Evolutionary conservation across 352 stramenopile species (phyloP).

Genomic region (Pythium periplocum): DNA sequence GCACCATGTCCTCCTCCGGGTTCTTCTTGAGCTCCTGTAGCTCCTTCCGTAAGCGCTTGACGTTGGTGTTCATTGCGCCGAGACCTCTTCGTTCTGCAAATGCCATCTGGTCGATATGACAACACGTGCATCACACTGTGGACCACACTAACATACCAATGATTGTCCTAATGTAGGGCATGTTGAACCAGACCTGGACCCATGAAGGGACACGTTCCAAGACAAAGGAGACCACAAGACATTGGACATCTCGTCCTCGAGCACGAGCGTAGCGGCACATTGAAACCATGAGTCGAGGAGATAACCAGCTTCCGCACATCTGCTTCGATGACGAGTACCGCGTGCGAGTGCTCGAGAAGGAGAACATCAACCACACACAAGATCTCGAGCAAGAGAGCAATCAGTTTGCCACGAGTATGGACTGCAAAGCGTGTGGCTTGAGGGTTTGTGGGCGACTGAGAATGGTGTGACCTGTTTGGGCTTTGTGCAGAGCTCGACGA

Average conservation of each 20-base stretch:
- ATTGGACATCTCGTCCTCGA: no score
- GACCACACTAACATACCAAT: slow-evolving; percentile 8
- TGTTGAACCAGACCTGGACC: no score
- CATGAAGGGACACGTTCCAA: slow-evolving; percentile 11
- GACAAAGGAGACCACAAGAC: no score
- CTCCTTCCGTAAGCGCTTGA: slow-evolving; percentile 86
- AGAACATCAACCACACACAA: slow-evolving; percentile 67
- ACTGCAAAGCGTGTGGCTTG: background rate
- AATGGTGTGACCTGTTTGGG: background rate
- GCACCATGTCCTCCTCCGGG: slow-evolving; percentile 85
- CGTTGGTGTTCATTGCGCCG: slow-evolving; percentile 78
- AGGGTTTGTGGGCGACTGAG: background rate
- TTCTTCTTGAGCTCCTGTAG: slow-evolving; percentile 82
- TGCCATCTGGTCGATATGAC: no score
- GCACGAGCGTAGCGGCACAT: no score
- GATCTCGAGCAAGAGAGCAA: slow-evolving; percentile 82
- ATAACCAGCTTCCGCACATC: slow-evolving; percentile 68
- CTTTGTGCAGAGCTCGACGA: slow-evolving; percentile 58
- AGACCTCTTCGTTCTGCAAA: background rate
- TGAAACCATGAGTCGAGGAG: slow-evolving; percentile 47
- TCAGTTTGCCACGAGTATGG: slow-evolving; percentile 68
- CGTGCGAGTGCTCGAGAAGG: slow-evolving; percentile 74
- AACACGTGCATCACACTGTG: slow-evolving; percentile 10
- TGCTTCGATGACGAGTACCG: slow-evolving; percentile 82
- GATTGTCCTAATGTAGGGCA: no score